Evolutionary conservation across 805 yeast species (phyloP), one percentile per base, ranked within the genome.

Genomic region (Candida koratica): DNA sequence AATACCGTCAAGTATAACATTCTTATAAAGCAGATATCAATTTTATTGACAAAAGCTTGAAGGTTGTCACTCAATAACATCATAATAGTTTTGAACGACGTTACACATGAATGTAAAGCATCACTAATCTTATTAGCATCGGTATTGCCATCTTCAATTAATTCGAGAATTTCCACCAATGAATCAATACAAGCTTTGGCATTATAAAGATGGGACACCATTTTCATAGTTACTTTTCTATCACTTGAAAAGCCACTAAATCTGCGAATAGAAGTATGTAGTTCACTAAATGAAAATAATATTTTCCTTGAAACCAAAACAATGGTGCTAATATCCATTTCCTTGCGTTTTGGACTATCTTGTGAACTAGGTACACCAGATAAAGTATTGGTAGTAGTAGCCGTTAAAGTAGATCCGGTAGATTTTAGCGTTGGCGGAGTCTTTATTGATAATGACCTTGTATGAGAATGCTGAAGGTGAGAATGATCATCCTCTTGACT

Each of bases 1-100:
- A 72, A 73, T 6, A 79, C 47, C 5, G 80, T 71, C 55, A 82
- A 60, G 41, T 79, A 71, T 29, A 82, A 67, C 69, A 80, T 71
- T 42, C 90, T 61, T 8, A 81, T 67, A 48, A 79, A 80, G 42
- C 83, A 73, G 11, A 79, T 66, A 52, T 83, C 89, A 25, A 76
- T 71, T 28, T 69, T 72, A 25, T 65, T 68, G n/a, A 77, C 71
- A 46, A 80, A 72, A 0, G 63, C 45, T 0, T 59, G 49, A 32
- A 75, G 62, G 48, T 75, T 70, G 2, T 69, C 72, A 34, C 76
- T 64, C 16, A 81, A 51, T 6, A 69, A 50, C 6, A 57, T 52
- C 50, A 77, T 67, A 17, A 79, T 69, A 20, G 69, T 66, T 44
- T 73, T 75, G 52, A 81, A 79, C 2, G 76, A 68, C 3, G 62